Base-by-base conservation (phyloP, 2,329 filamentous ascomycete genomes). In the Penicillium digitatum region DNA sequence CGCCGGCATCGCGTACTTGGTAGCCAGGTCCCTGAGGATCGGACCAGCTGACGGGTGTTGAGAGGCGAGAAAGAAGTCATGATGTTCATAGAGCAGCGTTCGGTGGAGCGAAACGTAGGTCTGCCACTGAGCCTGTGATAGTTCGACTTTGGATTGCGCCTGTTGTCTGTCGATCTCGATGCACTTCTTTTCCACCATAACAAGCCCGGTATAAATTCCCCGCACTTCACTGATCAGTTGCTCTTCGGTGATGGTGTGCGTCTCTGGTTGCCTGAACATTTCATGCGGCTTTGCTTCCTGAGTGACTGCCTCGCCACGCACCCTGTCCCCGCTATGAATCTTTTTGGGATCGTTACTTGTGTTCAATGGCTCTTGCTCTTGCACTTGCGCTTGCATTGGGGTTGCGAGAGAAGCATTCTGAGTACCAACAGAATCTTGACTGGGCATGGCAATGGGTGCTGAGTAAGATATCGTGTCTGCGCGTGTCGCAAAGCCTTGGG, bases 1-100 rank as follows among this genome's bases (percentile, higher is more conserved):
- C 0, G 89, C 90, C 0, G 93, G 92, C 90, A 97, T 96, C 0
- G 86, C 85, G 63, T 96, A 96, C 58, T 94, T 94, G 0, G 82
- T 81, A 0, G 91, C 87, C 0, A 96, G 72, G 0, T 83, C 78
- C 3, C 82, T 80, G 0, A 97, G 70, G 0, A 86, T 83, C 0
- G 80, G 79, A 24, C 81, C 88, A 0, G 90, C 89, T 0, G 86
- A 87, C 0, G 90, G 92, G 66, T 97, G 91, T 62, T 96, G 91
- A 0, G 85, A 89, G 0, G 92, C 92, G 1, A 96, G 76, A 55
- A 96, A 92, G 65, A 93, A 93, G 58, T 93, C 89, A 55, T 92
- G 87, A 54, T 93, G 88, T 57, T 95, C 90, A 59, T 94, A 85
- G 0, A 96, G 74, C 0, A 95, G 70, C 0, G 90, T 94, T 0